Evolutionary conservation across 148 eudicot genomes (phyloP).

Genomic region (Vaccinium myrtillus): DNA sequence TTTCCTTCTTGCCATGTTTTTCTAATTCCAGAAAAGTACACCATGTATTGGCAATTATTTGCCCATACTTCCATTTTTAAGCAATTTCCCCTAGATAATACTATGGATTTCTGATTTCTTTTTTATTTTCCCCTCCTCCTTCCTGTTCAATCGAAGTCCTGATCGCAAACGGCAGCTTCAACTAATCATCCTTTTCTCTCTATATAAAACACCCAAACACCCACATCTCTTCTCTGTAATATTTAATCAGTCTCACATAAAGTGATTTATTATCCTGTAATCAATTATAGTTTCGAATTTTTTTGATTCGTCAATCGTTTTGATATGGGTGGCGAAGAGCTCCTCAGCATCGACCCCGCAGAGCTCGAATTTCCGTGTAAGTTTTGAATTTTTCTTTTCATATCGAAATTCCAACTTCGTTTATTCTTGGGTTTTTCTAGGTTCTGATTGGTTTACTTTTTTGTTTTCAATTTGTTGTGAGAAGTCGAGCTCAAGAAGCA

Average conservation of each 20-base stretch:
- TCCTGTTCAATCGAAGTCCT: background rate
- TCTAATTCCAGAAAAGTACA: too few species aligned
- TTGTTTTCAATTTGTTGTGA: background rate
- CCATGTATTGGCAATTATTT: too few species aligned
- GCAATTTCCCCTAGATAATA: too few species aligned
- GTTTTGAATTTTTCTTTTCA: background rate
- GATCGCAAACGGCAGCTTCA: background rate
- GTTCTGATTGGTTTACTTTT: slow-evolving; percentile 1
- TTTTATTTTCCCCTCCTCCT: background rate
- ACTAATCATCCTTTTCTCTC: too few species aligned
- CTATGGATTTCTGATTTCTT: background rate
- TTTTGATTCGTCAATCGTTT: background rate
- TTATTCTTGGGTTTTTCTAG: background rate
- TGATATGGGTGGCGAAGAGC: slow-evolving; percentile 65
- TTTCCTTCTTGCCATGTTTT: too few species aligned
- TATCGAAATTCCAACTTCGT: background rate
- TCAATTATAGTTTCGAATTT: background rate
- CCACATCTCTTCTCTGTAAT: background rate
- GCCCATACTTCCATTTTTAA: too few species aligned
- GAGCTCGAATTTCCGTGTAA: slow-evolving; percentile 82
- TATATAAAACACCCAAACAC: background rate
- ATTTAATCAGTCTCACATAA: background rate
- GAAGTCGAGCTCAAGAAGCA: slow-evolving; percentile 93
- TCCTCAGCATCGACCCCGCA: slow-evolving; percentile 70
- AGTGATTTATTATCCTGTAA: background rate